These are phyloP conservation scores for Wolfiporia cocos DNA, from an alignment of 1,284 basidiomycete species.

Conservation along the genomic window DNA sequence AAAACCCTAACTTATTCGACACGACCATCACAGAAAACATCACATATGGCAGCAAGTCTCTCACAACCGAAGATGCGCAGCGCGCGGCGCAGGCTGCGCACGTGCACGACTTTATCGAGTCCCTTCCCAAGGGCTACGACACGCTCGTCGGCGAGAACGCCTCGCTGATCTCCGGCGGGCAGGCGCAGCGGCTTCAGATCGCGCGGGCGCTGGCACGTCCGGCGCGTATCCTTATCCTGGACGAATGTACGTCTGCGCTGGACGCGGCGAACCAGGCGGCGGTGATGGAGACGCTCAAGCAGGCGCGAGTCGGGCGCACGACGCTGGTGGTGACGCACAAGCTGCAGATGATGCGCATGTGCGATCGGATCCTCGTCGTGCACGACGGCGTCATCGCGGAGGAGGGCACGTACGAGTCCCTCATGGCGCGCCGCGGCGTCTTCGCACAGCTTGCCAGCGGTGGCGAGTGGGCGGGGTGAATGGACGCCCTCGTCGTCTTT, in stretches of 20 bases:
- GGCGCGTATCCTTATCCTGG: conserved; percentile 78
- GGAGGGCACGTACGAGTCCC: conserved; percentile 70
- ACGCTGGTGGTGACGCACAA: conserved; percentile 95
- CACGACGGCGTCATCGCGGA: conserved; percentile 75
- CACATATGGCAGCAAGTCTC: conserved; percentile 60
- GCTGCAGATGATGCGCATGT: conserved; percentile 84
- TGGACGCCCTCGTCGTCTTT: not conserved
- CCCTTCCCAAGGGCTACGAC: conserved; percentile 79
- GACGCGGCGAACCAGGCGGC: conserved; percentile 78
- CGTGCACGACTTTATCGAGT: conserved; percentile 83
- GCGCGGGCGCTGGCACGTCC: conserved; percentile 80
- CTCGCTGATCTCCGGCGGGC: conserved; percentile 85
- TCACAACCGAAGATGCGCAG: conserved; percentile 53
- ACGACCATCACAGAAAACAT: conserved; percentile 84
- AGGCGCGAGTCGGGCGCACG: conserved; percentile 64
- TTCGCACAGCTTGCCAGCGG: conserved; percentile 82
- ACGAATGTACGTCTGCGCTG: conserved; percentile 92
- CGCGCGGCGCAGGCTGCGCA: conserved; percentile 72
- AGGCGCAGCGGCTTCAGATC: conserved; percentile 90
- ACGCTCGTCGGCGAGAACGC: conserved; percentile 89
- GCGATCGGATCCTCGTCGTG: conserved; percentile 85
- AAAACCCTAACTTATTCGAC: conserved; percentile 85
- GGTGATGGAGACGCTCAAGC: conserved; percentile 73
- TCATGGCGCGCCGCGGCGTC: conserved; percentile 63
- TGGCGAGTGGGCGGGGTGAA: conserved; percentile 70